A percentile compares a stretch with the other conserved stretches of the same genome.
These are phyloP conservation scores for Saccharomycopsis sp. DNA, from an alignment of 805 yeast genomes.

Conservation along the genomic window DNA sequence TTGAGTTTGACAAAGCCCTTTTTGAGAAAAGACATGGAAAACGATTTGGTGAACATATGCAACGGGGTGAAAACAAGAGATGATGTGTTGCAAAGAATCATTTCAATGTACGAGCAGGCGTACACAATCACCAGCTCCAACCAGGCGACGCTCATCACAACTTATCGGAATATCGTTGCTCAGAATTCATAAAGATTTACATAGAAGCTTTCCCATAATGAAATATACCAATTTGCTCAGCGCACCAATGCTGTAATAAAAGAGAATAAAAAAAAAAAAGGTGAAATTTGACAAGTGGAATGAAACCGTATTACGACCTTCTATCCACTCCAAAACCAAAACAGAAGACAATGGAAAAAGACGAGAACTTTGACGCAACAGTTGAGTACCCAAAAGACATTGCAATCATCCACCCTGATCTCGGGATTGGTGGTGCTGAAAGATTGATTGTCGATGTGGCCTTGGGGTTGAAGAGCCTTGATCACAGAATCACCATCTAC, in stretches of 20 bases:
- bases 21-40: constrained; percentile 68
- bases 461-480: constrained; percentile 62
- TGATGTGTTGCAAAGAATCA: constrained; percentile 46
- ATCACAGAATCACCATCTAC: constrained; percentile 56
- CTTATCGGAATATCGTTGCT: constrained; percentile 24
- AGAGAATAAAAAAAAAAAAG: no score
- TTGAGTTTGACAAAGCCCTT: constrained; percentile 81
- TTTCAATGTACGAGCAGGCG: constrained; percentile 53
- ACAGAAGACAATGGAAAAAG: no score
- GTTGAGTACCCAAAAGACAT: constrained; percentile 66
- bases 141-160: constrained; percentile 29
- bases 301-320: no score
- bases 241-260: no score
- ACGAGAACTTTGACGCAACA: constrained; percentile 53
- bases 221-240: no score
- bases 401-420: constrained; percentile 90
- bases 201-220: no score
- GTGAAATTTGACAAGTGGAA: no score
- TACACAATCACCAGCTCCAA: constrained; percentile 40
- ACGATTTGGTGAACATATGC: constrained; percentile 55
- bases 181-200: no score
- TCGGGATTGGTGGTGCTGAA: constrained; percentile 98
- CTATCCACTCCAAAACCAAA: no score
- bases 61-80: constrained; percentile 47
- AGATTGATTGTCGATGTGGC: constrained; percentile 96